Conservation (phyloP, 257 asterid genomes). For the Lycium barbarum region DNA sequence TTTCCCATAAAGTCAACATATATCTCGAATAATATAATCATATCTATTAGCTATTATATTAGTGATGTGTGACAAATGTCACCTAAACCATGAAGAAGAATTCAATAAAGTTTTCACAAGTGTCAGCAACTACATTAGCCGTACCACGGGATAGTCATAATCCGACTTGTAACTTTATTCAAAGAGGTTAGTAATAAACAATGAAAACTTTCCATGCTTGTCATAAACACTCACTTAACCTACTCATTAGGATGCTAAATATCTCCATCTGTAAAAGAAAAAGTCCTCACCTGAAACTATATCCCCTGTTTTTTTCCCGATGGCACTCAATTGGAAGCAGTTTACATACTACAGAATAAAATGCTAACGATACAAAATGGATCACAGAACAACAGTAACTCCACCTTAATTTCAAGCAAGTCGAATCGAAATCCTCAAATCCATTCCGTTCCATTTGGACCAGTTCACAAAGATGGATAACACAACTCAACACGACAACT, state of each 20-base stretch:
- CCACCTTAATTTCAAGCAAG: neutral
- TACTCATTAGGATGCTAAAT: neutral
- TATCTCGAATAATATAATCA: neutral
- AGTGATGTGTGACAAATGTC: neutral
- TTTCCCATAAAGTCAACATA: neutral
- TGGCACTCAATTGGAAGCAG: neutral
- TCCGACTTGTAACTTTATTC: neutral
- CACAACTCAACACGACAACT: neutral
- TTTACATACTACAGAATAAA: neutral
- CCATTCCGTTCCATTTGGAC: neutral
- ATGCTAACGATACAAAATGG: neutral
- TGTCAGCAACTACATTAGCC: neutral
- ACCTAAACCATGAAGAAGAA: conserved; percentile 20
- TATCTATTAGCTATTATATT: neutral
- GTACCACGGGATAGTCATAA: conserved; percentile 2
- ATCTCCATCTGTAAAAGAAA: neutral
- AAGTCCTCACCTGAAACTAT: neutral
- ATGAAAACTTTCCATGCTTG: neutral
- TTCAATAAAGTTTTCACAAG: neutral
- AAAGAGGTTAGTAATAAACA: neutral
- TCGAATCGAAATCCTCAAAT: neutral
- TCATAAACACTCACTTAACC: neutral
- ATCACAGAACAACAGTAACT: neutral
- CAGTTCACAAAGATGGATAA: neutral
- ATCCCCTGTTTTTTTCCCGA: neutral